Base-by-base conservation (phyloP, 2,329 filamentous ascomycete genomes). In the Calonectria montana region DNA sequence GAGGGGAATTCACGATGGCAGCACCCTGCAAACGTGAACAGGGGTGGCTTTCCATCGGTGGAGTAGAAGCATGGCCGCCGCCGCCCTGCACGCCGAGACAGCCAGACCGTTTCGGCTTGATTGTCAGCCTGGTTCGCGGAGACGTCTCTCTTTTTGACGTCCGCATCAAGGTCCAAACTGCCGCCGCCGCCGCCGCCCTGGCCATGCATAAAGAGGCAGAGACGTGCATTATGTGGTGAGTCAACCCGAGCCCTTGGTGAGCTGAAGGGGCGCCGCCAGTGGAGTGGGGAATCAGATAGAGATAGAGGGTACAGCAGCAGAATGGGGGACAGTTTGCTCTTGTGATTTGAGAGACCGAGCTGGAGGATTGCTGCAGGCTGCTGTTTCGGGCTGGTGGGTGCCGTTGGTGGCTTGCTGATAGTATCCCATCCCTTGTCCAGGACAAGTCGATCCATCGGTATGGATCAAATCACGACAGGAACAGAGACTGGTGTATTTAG, bases 381-480 rank as follows among this genome's bases (percentile, higher is more conserved):
- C 65, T 67, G 53, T 39, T 67, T 67, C 43, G 53, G 65, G 65
- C 31, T 45, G 41, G 53, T 61, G 65, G 65, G 65, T 67, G 65
- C 43, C 65, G 39, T 50, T 61, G 65, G 65, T 67, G 65, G 65
- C 65, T 67, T 67, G 65, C 65, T 61, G 53, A 48, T 67, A 67
- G 29, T 57, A 67, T 61, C 63, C 62, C 65, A 59, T 67, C 25
- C 37, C 64, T 50, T 61, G 53, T 50, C 41, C 41, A 67, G 41
- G 21, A 37, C 43, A 27, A 35, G 53, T 27, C 41, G 23, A 39
- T 61, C 41, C 65, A 48, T 45, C 55, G 39, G 55, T 25, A 43
- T 43, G 37, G 35, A 41, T 61, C 50, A 23, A 29, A 41, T 61
- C 55, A 41, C 35, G 55, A 39, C 55, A 31, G 37, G 55, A 39